Evolutionary conservation across 1,139 yeast species (phyloP), one percentile per base, ranked within the genome.

Genomic region (Geotrichum carabidarum): DNA sequence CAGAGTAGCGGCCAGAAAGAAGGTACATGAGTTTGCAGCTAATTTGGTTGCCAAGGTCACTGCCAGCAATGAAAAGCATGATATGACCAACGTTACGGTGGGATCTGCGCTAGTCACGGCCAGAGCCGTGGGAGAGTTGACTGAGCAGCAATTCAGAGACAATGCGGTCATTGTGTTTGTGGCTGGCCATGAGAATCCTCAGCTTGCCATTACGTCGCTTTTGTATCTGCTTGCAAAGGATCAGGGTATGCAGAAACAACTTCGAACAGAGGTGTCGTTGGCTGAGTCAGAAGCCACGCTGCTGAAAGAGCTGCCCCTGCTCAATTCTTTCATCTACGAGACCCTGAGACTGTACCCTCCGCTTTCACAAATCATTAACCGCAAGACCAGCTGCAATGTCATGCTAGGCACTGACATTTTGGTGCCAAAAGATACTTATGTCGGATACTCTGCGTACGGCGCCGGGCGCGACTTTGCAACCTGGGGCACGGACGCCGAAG

Each of bases 101-200:
- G 70, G 72, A 30, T 72, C 67, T 48, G 65, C 68, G 40, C 65
- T 80, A 17, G 65, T 72, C 17, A 62, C 70, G 18, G 81, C 82
- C 1, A 66, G 71, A 43, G 64, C 71, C 4, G 61, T 61, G 4
- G 77, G 74, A 0, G 58, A 59, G 1, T 69, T 82, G 1, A 71
- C 76, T 1, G 69, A 73, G 49, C 71, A 75, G 50, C 84, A 81
- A 60, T 74, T 80, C 57, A 66, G 73, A 1, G 86, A 82, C 62
- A 82, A 82, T 65, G 74, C 80, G n/a, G 77, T 80, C 15, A 81
- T 82, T 31, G 68, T 80, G 2, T 69, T 81, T 68, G 79, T 82
- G 47, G 57, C 86, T 0, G 86, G 86, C 0, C 86, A 82, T 65
- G 86, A 82, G 60, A 82, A 82, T 57, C 86, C 86, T 0, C 81